Base-by-base conservation (phyloP, 1,284 basidiomycete genomes). In the Athelia sp. region DNA sequence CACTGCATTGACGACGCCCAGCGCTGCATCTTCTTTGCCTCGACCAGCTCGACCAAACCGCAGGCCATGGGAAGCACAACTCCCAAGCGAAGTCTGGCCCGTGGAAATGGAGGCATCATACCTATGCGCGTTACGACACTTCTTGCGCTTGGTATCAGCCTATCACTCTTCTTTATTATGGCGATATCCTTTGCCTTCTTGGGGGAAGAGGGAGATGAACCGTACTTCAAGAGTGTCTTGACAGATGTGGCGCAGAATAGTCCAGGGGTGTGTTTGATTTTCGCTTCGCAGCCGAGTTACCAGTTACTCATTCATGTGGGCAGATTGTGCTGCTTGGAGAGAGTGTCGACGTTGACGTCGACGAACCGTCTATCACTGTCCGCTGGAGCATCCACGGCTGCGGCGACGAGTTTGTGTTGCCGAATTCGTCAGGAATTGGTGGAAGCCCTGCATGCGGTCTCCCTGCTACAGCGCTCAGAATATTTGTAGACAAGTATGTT, bases 351-450 rank as follows among this genome's bases (percentile, higher is more conserved):
- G 70, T 81, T 10, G 79, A 82, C 55, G 63, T 81, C 10, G 78
- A 80, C 50, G 79, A 82, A 56, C 79, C 79, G 0, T 69, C 77
- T 0, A 58, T 81, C 43, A 75, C 73, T 3, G 68, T 82, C 32
- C 73, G 78, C 4, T 82, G 79, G 79, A 75, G 76, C 17, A 70
- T 81, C 29, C 54, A 78, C n/a, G 78, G 71, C 4, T 82, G 80
- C 56, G 80, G 80, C 11, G 52, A 64, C 15, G 68, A 57, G 0
- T 71, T 67, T 51, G 61, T 76, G 22, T 70, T 81, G n/a, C 60
- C 70, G 15, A 73, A 71, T 3, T 79, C 79, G n/a, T 63, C 66
- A 49, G 77, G 74, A 15, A 57, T 70, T 9, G 78, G 80, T 56
- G 75, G 72, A 22, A 75, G 70, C 48, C 52, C 54, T 1, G 46